phyloP scores from a whole-genome alignment of 1,284 basidiomycete genomes.

The Apiotrichum mycotoxinovorans region DNA sequence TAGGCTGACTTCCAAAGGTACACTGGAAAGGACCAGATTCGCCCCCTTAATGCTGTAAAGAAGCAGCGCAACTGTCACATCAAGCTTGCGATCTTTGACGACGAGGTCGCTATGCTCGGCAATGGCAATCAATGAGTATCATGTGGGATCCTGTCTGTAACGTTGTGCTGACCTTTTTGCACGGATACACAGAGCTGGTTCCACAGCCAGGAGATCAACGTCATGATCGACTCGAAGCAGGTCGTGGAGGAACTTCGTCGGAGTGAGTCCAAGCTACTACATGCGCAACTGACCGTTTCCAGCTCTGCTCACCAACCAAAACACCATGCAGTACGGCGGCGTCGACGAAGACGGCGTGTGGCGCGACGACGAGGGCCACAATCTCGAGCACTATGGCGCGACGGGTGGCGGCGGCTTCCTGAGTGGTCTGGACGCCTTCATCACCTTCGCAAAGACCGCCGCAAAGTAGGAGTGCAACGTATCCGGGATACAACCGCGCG shows the following conservation, averaged over 20 bases:
- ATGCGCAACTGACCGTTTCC: conserved; percentile 1
- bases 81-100: conserved; percentile 71
- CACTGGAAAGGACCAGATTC: conserved; percentile 57
- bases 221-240: conserved; percentile 64
- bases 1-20: conserved; percentile 28
- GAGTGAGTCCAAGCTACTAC: conserved; percentile 19
- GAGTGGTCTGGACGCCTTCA: conserved; percentile 41
- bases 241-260: conserved; percentile 65
- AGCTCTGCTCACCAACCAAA: conserved; percentile 64
- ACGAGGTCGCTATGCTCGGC: conserved; percentile 65
- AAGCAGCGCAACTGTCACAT: conserved; percentile 76
- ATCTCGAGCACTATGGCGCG: conserved; percentile 46
- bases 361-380: conserved; percentile 59
- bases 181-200: conserved; percentile 67
- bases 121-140: conserved; percentile 43
- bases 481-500: too few relatives aligned
- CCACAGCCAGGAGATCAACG: conserved; percentile 73
- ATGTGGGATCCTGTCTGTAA: conserved; percentile 14
- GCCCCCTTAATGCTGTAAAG: conserved; percentile 65
- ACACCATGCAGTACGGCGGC: conserved; percentile 64
- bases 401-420: conserved; percentile 39
- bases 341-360: conserved; percentile 65
- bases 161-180: neutral
- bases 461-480: conserved; percentile 15
- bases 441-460: conserved; percentile 40